Percentiles rank a stretch among this genome's conserved stretches.
phyloP scores from a whole-genome alignment of 371 early-diverging fungal genomes.

The Catenaria anguillulae region DNA sequence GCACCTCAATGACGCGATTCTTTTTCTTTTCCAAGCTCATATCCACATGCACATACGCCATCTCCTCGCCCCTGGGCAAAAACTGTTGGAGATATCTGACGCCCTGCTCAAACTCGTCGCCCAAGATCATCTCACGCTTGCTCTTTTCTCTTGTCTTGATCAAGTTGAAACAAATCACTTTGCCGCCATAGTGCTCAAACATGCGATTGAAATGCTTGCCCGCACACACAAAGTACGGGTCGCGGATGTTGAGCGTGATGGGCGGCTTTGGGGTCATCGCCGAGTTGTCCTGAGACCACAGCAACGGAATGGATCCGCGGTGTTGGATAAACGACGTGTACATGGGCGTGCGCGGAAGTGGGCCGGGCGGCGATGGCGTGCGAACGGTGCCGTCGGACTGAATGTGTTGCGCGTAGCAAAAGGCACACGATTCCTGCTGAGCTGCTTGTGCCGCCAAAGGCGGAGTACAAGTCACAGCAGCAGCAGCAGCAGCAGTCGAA shows the following conservation, averaged over 20 bases:
- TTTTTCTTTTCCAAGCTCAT: constrained; percentile 92
- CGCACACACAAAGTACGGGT: constrained; percentile 83
- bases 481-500: no score
- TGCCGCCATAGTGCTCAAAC: constrained; percentile 72
- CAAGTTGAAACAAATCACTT: constrained; percentile 75
- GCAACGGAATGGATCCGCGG: constrained; percentile 88
- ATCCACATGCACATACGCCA: constrained; percentile 88
- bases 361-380: neutral
- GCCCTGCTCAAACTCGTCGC: constrained; percentile 66
- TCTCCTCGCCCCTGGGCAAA: constrained; percentile 56
- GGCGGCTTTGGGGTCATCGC: constrained; percentile 91
- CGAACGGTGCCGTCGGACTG: neutral
- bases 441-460: no score
- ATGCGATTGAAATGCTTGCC: constrained; percentile 84
- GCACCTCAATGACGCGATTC: constrained; percentile 76
- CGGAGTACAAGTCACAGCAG: no score
- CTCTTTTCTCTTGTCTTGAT: constrained; percentile 87
- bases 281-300: constrained; percentile 84
- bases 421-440: no score
- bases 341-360: constrained; percentile 34
- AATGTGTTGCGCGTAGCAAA: neutral
- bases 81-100: constrained; percentile 78
- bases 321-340: constrained; percentile 91
- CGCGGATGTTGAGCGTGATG: constrained; percentile 72
- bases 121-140: constrained; percentile 67